Base-by-base conservation (phyloP, 306 rosid genomes). In the Hippophae tibetana region DNA sequence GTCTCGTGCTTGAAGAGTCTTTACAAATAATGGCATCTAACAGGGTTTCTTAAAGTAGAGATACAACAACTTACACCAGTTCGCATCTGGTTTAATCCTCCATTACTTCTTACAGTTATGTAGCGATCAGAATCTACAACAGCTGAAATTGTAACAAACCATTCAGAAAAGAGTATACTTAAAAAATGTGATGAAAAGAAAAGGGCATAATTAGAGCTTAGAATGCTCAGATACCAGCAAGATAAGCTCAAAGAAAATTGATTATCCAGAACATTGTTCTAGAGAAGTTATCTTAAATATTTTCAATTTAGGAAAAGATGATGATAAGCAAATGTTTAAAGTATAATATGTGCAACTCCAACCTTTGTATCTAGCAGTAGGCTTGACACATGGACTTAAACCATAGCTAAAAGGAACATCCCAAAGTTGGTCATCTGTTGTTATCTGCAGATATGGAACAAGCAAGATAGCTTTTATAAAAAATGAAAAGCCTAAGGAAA, bases 31-130 rank as follows among this genome's bases (percentile, higher is more conserved):
- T 31, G 38, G 38, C 38, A 31, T 31, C 38, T 31, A 31, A 31
- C 38, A 31, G 38, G 38, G 3, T 18, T 18, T 18, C 23, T 31
- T 2, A 31, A 31, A 58, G 2, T n/a, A 6, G 6, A 59, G 64
- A 27, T 57, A 56, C 61, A 63, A 53, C 31, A 56, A 77, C 95
- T 76, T 84, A 89, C 97, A 64, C 97, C 95, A 60, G 97, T 87
- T 57, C 97, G 95, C 97, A 89, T 86, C 74, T 89, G 97, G 75
- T 89, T 89, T 40, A 89, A 70, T 75, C 97, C 97, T 38, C 97
- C 97, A 54, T 89, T 86, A 77, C 93, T 80, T 76, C 72, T 84
- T 68, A 89, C 97, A 40, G 95, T 76, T 50, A 89, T 65, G 77
- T 86, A 89, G 69, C 51, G 93, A 14, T 80, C 84, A 62, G 73